phyloP scores from a whole-genome alignment of 1,284 basidiomycete species.

The Moniliella sp. region DNA sequence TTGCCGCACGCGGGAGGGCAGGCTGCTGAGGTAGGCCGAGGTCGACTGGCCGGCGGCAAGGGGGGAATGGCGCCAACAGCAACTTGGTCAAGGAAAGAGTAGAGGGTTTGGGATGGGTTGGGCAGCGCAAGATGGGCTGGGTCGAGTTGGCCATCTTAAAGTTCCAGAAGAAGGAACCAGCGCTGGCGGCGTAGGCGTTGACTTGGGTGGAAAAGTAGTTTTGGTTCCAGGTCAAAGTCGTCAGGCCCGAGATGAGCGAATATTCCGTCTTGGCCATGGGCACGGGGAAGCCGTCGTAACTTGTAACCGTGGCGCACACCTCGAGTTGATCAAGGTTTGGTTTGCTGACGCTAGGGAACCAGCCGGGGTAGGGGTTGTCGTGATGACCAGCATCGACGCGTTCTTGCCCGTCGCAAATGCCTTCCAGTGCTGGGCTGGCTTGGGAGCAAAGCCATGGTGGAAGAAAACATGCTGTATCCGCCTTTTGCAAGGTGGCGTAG shows the following conservation, averaged over 20 bases:
- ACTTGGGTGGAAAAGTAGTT: conserved; percentile 16
- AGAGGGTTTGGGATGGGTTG: conserved; percentile 7
- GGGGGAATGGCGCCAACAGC: conserved; percentile 6
- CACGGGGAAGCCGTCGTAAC: conserved; percentile 5
- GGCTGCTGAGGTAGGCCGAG: neutral
- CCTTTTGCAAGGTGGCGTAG: conserved; percentile 7
- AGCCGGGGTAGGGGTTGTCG: conserved; percentile 1
- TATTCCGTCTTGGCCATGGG: conserved; percentile 22
- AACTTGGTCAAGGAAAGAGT: conserved; percentile 12
- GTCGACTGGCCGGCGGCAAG: conserved; percentile 2
- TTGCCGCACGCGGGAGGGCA: neutral
- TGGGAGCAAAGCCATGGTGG: conserved; percentile 18
- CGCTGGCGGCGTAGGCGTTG: conserved; percentile 20
- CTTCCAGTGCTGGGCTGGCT: conserved; percentile 6
- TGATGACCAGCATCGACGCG: neutral
- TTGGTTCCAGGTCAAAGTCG: conserved; percentile 5
- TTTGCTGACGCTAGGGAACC: neutral
- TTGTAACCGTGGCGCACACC: conserved; percentile 3
- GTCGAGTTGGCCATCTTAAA: conserved; percentile 5
- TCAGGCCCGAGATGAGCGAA: conserved; percentile 12
- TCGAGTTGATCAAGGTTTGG: neutral
- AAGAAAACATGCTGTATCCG: conserved; percentile 15
- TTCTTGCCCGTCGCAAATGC: conserved; percentile 11
- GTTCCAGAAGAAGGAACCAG: conserved; percentile 26
- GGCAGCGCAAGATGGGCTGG: conserved; percentile 6